These are phyloP conservation scores for Talaromyces rugulosus DNA, from an alignment of 2,329 filamentous ascomycete species.

Conservation along the genomic window DNA sequence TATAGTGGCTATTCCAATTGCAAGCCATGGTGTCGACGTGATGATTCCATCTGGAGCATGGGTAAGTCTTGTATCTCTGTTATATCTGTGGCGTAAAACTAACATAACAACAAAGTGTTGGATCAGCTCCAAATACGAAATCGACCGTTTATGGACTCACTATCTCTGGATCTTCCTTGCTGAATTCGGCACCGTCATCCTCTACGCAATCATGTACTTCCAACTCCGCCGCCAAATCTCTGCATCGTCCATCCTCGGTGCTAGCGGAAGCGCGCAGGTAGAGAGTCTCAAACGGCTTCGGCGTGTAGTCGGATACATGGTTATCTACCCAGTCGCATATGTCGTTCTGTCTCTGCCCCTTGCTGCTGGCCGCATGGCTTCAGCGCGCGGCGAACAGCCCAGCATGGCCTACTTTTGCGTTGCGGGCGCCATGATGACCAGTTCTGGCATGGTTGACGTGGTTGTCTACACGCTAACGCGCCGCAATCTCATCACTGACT, in stretches of 20 bases:
- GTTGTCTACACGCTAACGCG: constrained; percentile 56
- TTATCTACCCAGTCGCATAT: constrained; percentile 51
- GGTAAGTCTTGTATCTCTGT: constrained; percentile 31
- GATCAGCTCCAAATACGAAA: constrained; percentile 41
- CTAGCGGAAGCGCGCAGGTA: constrained; percentile 27
- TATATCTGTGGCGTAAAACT: neutral
- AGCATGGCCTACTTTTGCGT: constrained; percentile 45
- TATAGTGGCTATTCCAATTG: constrained; percentile 46
- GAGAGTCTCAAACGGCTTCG: constrained; percentile 36
- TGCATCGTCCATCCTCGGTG: constrained; percentile 28
- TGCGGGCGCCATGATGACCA: constrained; percentile 54
- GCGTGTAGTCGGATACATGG: constrained; percentile 45
- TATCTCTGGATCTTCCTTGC: constrained; percentile 54
- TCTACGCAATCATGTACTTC: constrained; percentile 48
- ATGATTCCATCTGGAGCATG: constrained; percentile 50
- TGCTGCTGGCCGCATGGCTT: constrained; percentile 46
- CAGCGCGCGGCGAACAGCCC: constrained; percentile 29
- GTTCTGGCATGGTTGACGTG: constrained; percentile 57
- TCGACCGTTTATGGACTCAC: constrained; percentile 47
- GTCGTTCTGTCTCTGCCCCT: constrained; percentile 61
- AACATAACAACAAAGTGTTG: constrained; percentile 41
- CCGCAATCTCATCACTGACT: constrained; percentile 51
- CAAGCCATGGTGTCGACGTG: constrained; percentile 37
- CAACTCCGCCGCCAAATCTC: constrained; percentile 44
- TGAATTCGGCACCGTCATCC: constrained; percentile 48